These are phyloP conservation scores for Albugo laibachii DNA, from an alignment of 352 stramenopile species.

Conservation along the genomic window DNA sequence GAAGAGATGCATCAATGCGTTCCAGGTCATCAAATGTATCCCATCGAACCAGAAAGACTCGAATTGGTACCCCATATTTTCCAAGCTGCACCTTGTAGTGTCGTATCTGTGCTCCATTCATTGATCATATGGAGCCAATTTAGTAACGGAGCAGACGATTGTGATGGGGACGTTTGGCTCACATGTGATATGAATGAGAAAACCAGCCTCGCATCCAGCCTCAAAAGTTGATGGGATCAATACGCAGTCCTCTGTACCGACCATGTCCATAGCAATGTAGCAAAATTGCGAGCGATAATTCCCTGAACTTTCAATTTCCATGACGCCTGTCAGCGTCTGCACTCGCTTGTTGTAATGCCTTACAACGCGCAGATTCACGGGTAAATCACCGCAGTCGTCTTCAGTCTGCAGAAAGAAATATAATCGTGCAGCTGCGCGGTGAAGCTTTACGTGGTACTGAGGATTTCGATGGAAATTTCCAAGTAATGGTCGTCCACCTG, in stretches of 20 bases:
- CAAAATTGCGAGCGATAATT: conserved; percentile 69
- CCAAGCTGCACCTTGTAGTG: conserved; percentile 49
- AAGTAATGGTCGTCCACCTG: conserved; percentile 45
- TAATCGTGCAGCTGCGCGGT: conserved; percentile 16
- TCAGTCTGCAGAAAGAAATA: conserved; percentile 28
- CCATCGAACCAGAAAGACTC: conserved; percentile 62
- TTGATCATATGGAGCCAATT: conserved; percentile 15
- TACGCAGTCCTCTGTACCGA: conserved; percentile 19
- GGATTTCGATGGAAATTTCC: conserved; percentile 68
- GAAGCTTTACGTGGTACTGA: conserved; percentile 34
- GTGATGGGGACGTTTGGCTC: conserved; percentile 16
- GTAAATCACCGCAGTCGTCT: conserved; percentile 7
- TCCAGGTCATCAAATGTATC: conserved; percentile 10
- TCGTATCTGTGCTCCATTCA: conserved; percentile 30
- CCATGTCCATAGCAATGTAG: conserved; percentile 25
- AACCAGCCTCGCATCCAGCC: conserved; percentile 14
- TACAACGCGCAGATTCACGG: conserved; percentile 46
- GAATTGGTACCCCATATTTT: conserved; percentile 66
- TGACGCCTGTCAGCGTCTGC: conserved; percentile 17
- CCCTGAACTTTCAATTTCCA: conserved; percentile 34
- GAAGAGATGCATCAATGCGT: conserved; percentile 30
- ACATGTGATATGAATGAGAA: conserved; percentile 34
- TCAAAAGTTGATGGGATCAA: conserved; percentile 68
- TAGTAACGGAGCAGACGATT: conserved; percentile 31
- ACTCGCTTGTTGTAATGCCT: conserved; percentile 26